Evolutionary conservation across 2,329 filamentous ascomycete species (phyloP).

Genomic region (Clonostachys chloroleuca): DNA sequence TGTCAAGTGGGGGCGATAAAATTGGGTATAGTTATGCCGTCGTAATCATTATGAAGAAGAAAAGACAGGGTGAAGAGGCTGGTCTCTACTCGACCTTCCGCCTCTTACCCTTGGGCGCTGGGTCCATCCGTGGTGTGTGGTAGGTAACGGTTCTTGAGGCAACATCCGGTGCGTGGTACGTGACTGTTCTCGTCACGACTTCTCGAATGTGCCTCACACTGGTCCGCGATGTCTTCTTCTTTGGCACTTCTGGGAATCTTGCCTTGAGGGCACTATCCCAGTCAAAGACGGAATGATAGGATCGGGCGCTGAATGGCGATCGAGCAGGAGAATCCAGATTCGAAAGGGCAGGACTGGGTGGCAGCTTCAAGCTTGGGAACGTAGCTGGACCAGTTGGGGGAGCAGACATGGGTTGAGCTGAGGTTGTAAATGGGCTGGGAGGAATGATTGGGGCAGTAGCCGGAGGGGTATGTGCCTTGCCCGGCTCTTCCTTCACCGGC

Average conservation of each 20-base stretch:
- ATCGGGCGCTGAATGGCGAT: slow-evolving; percentile 71
- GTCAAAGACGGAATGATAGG: slow-evolving; percentile 68
- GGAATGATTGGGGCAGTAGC: slow-evolving; percentile 32
- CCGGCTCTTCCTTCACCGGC: not conserved
- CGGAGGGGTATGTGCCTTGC: slow-evolving; percentile 19
- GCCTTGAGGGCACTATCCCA: slow-evolving; percentile 71
- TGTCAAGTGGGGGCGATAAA: not conserved
- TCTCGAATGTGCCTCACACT: slow-evolving; percentile 73
- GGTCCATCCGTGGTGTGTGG: slow-evolving; percentile 72
- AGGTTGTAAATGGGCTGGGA: slow-evolving; percentile 45
- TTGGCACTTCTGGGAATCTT: slow-evolving; percentile 55
- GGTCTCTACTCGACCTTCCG: slow-evolving; percentile 57
- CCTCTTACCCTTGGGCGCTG: slow-evolving; percentile 88
- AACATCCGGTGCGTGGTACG: slow-evolving; percentile 84
- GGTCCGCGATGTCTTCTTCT: slow-evolving; percentile 53
- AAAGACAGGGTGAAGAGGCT: not conserved
- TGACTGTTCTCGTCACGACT: slow-evolving; percentile 91
- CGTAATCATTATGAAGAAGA: not conserved
- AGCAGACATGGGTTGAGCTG: slow-evolving; percentile 49
- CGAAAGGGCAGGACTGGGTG: slow-evolving; percentile 68
- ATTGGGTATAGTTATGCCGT: slow-evolving; percentile 3
- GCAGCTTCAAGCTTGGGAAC: slow-evolving; percentile 69
- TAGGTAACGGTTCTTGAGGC: slow-evolving; percentile 94
- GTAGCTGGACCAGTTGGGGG: slow-evolving; percentile 56
- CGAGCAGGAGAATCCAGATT: slow-evolving; percentile 63